Base-by-base conservation (phyloP, 2,329 filamentous ascomycete genomes). In the Chaetomium globosum region DNA sequence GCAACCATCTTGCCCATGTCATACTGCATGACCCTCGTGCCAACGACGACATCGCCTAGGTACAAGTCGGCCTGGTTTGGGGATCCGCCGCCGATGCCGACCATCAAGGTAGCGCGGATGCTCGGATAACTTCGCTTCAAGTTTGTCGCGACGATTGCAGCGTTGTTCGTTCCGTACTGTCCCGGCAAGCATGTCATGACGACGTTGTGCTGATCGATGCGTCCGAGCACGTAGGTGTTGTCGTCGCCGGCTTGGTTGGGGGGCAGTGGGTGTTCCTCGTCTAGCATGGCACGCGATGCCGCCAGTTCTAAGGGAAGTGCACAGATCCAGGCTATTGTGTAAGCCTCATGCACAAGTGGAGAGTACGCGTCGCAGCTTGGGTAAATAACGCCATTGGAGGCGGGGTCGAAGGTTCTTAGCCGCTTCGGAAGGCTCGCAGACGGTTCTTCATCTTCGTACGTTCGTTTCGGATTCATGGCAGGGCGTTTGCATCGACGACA, bases 321-420 rank as follows among this genome's bases (percentile, higher is more conserved):
- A 51, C 62, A 67, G 36, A 67, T 65, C 63, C 57, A 67, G 65
- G 55, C 61, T 16, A 66, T 61, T 56, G 65, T 66, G 53, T 66
- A 66, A 39, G 58, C 54, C 51, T 54, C 54, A 58, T 58, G 46
- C 46, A 52, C 54, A 63, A 63, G 54, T 36, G 61, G 39, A 61
- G 59, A 53, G 60, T 56, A 39, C 52, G 43, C 6, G 30, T 63
- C 60, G 60, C 36, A 28, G 19, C 52, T 63, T 58, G 39, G 61
- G 61, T 63, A 63, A 58, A 43, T 57, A 46, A 43, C 61, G 26
- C 55, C 36, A 46, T 58, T 58, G 55, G 36, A 58, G 36, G 55
- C 54, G 33, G 33, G n/a, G 21, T 58, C 36, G 53, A 56, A 56
- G 31, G 53, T 56, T 56, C 56, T 64, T 64, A 26, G 62, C 62